phyloP scores from a whole-genome alignment of 2,329 filamentous ascomycete species.

The Lasiodiplodia sp. region DNA sequence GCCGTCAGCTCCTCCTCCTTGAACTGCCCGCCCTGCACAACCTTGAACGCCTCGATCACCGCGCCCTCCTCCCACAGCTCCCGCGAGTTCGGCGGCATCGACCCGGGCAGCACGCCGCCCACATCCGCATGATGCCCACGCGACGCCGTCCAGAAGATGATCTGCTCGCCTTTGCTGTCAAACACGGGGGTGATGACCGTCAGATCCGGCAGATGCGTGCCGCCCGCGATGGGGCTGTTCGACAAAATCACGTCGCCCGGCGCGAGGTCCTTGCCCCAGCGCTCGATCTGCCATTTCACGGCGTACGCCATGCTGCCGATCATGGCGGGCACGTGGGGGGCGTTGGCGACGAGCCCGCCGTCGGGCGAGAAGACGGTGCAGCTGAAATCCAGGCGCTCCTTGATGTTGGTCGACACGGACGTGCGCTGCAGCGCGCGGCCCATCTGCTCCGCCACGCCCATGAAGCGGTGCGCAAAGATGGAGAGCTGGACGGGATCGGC shows the following conservation, averaged over 20 bases:
- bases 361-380: conserved; percentile 54
- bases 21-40: conserved; percentile 43
- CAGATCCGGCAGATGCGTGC: conserved; percentile 52
- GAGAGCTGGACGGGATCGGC: conserved; percentile 80
- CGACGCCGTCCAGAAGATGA: conserved; percentile 51
- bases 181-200: conserved; percentile 54
- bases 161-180: conserved; percentile 35
- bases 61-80: conserved; percentile 56
- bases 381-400: conserved; percentile 59
- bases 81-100: conserved; percentile 53
- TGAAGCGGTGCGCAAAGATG: conserved; percentile 83
- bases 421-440: conserved; percentile 80
- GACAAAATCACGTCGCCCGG: conserved; percentile 51
- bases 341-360: conserved; percentile 52
- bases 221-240: conserved; percentile 51
- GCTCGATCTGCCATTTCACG: conserved; percentile 49
- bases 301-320: conserved; percentile 54
- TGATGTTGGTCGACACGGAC: conserved; percentile 79
- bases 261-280: conserved; percentile 43
- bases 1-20: conserved; percentile 45
- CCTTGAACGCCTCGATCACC: conserved; percentile 40
- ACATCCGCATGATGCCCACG: conserved; percentile 51
- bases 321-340: conserved; percentile 53
- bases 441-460: conserved; percentile 88
- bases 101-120: conserved; percentile 50